A percentile compares a stretch with the other conserved stretches of the same genome.
These are phyloP conservation scores for Phytopythium ostracodes DNA, from an alignment of 352 stramenopile genomes.

Conservation along the genomic window DNA sequence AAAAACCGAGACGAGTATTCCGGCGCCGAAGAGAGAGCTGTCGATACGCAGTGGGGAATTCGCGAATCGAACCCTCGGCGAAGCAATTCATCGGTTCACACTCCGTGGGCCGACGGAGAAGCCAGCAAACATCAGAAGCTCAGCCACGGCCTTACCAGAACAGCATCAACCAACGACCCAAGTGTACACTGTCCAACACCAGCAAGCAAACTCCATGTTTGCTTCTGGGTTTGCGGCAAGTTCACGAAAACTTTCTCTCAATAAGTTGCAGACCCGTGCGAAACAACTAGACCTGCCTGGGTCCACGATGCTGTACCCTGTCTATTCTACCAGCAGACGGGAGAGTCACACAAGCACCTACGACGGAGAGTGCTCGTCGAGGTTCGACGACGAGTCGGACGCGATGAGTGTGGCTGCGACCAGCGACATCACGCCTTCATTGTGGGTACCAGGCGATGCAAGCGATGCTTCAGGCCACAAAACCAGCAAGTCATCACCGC, in stretches of 20 bases:
- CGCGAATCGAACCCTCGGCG: conserved; percentile 51
- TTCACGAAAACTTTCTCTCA: background rate
- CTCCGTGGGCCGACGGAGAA: conserved; percentile 24
- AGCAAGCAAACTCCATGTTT: background rate
- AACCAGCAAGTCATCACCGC: background rate
- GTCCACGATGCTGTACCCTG: background rate
- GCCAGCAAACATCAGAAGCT: background rate
- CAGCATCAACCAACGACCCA: background rate
- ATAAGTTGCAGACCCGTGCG: background rate
- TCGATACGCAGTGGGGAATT: conserved; percentile 54
- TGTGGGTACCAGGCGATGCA: background rate
- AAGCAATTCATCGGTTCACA: conserved; percentile 51
- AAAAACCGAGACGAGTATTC: background rate
- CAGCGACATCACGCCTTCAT: background rate
- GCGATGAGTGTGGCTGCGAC: conserved; percentile 1
- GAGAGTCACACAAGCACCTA: background rate
- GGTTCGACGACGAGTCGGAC: background rate
- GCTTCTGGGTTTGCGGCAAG: background rate
- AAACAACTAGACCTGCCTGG: background rate
- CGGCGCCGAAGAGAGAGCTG: background rate
- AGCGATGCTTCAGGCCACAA: background rate
- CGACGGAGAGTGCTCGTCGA: background rate
- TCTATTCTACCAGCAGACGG: background rate
- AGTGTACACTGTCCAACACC: background rate
- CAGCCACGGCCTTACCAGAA: background rate